Evolutionary conservation across 768 basidiomycete species (phyloP).

Genomic region (Trametopsis cervina): DNA sequence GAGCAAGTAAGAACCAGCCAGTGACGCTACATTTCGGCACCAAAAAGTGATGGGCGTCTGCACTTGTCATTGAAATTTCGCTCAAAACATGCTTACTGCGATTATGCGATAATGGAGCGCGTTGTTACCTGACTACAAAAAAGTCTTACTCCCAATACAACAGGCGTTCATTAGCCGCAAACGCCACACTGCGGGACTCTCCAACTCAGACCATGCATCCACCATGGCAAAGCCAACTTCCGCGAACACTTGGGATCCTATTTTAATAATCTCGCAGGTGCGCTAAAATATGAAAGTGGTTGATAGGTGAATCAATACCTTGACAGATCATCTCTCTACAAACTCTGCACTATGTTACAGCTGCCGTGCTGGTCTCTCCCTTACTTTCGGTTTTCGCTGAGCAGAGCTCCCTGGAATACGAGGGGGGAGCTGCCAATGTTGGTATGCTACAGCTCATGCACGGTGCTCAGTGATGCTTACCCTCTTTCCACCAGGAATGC

Average conservation of each 20-base stretch:
- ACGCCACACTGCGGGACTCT: too few relatives aligned
- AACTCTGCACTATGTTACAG: slow-evolving; percentile 87
- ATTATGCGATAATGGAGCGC: too few relatives aligned
- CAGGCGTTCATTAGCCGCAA: too few relatives aligned
- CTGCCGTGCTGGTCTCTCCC: slow-evolving; percentile 77
- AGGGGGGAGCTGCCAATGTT: slow-evolving; percentile 75
- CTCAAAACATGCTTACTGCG: too few relatives aligned
- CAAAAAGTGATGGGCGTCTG: too few relatives aligned
- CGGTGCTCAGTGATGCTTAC: too few relatives aligned
- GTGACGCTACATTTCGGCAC: too few relatives aligned
- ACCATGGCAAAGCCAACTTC: slow-evolving; percentile 7
- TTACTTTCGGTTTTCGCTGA: slow-evolving; percentile 72
- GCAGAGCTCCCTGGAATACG: slow-evolving; percentile 57
- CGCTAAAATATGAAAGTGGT: slow-evolving; percentile 12
- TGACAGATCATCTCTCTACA: slow-evolving; percentile 87
- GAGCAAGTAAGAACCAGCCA: too few relatives aligned
- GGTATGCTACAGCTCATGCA: slow-evolving; percentile 45
- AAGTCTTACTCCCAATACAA: too few relatives aligned
- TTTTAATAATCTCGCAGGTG: slow-evolving; percentile 82
- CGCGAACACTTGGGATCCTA: slow-evolving; percentile 73
- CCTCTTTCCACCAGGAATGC: slow-evolving; percentile 49
- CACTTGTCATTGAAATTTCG: too few relatives aligned
- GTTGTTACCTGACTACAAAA: too few relatives aligned
- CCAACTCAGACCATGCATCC: too few relatives aligned
- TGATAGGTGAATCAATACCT: not conserved